Evolutionary conservation across 176 grass and related monocot species (phyloP).

Genomic region (Eragrostis nindensis): DNA sequence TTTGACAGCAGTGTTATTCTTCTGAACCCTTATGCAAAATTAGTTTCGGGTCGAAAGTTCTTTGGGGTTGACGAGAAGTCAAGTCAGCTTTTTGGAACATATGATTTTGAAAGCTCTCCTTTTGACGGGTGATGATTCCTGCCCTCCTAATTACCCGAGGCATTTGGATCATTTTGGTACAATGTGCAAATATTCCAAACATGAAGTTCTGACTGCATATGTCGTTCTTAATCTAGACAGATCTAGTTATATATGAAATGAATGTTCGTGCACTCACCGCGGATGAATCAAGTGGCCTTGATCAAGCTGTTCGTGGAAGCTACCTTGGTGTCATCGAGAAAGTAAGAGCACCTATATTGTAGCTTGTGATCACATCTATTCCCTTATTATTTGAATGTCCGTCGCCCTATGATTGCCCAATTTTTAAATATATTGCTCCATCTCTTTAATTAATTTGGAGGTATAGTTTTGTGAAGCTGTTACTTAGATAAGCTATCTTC

Average conservation of each 20-base stretch:
- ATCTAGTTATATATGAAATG: conserved; percentile 99
- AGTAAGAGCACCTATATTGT: conserved; percentile 50
- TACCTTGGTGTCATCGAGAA: conserved; percentile 97
- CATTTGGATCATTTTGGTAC: conserved; percentile 46
- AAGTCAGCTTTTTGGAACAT: conserved; percentile 69
- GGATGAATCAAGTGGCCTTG: conserved; percentile 74
- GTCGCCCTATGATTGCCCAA: background rate
- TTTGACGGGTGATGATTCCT: conserved; percentile 88
- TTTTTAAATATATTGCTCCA: background rate
- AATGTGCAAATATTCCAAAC: conserved; percentile 21
- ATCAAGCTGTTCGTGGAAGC: conserved; percentile 67
- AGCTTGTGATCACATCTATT: background rate
- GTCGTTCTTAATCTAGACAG: conserved; percentile 69
- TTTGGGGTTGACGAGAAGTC: conserved; percentile 70
- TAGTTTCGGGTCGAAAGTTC: conserved; percentile 78
- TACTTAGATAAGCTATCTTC: conserved; percentile 9
- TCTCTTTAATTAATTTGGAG: conserved; percentile 1
- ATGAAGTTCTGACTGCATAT: conserved; percentile 39
- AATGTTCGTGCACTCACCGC: conserved; percentile 87
- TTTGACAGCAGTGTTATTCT: conserved; percentile 85
- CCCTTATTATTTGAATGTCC: background rate
- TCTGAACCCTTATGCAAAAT: conserved; percentile 95
- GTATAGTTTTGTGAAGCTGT: conserved; percentile 30
- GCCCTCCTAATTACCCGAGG: conserved; percentile 89
- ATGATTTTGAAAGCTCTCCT: conserved; percentile 74